These are phyloP conservation scores for Lentinula raphanica DNA, from an alignment of 768 basidiomycete species.

Conservation along the genomic window DNA sequence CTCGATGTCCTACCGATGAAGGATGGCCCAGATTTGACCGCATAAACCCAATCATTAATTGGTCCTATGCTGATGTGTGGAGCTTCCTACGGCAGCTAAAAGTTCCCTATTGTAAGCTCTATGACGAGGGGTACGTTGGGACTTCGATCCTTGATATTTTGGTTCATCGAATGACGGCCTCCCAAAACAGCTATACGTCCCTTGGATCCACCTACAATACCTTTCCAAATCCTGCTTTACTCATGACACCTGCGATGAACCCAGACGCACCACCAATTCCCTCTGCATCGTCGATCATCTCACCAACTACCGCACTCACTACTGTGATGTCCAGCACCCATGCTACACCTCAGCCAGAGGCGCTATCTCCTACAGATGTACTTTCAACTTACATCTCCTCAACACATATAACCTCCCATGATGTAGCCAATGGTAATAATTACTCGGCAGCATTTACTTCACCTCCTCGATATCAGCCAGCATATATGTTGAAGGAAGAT, in stretches of 20 bases:
- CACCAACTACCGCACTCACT: slow-evolving; percentile 25
- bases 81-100: slow-evolving; percentile 66
- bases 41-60: slow-evolving; percentile 93
- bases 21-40: slow-evolving; percentile 89
- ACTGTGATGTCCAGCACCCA: slow-evolving; percentile 22
- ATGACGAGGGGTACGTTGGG: slow-evolving; percentile 77
- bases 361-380: slow-evolving; percentile 13
- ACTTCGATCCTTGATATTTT: slow-evolving; percentile 1
- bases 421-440: not conserved
- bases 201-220: slow-evolving; percentile 95
- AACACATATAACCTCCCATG: slow-evolving; percentile 20
- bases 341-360: slow-evolving; percentile 10
- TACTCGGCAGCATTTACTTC: not conserved
- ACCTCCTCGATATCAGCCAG: slow-evolving; percentile 54
- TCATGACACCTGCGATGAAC: slow-evolving; percentile 20
- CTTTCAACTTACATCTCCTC: slow-evolving; percentile 15
- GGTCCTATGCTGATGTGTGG: slow-evolving; percentile 92
- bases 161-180: not conserved
- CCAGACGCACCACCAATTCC: not conserved
- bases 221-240: slow-evolving; percentile 85
- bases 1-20: slow-evolving; percentile 76
- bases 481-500: slow-evolving; percentile 75
- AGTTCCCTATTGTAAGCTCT: slow-evolving; percentile 84
- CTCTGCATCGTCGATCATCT: slow-evolving; percentile 4
- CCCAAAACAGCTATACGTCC: slow-evolving; percentile 77